Evolutionary conservation across 1,284 basidiomycete genomes (phyloP), one percentile per base, ranked within the genome.

Genomic region (Naganishia cerealis): DNA sequence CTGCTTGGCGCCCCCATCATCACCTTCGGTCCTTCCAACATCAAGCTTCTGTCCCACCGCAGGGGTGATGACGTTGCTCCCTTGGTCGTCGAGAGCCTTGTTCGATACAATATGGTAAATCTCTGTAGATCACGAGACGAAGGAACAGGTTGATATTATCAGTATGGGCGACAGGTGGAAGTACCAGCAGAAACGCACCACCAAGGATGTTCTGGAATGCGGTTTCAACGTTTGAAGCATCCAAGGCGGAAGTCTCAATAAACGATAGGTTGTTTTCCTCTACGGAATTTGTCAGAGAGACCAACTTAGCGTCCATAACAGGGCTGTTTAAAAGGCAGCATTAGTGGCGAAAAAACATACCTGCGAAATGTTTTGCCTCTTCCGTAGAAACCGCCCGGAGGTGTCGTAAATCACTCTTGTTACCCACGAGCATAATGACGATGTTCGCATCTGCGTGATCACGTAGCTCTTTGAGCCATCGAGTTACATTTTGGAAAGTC

Each of bases 241-340:
- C 95, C 86, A 99, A 88, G 80, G 96, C 95, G 75, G 96, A 99
- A 71, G 95, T 99, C 85, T 99, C 95, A 75, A 99, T 97, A 85
- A 95, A 95, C 67, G 90, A 93, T 72, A 97, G 82, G 55, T 88
- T 88, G 79, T 97, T 95, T 80, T 89, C 87, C 68, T 86, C 86
- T 87, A 50, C 21, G 13, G 5, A 21, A 39, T 57, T 40, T 13
- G 16, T 39, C n/a, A 2, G 29, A n/a, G 55, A 57, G 1, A 21
- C 6, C 24, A 40, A 36, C 73, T 18, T 16, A 40, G 24, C 54
- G 38, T 59, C 43, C 39, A 16, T 36, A 26, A 18, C 4, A 18
- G 13, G n/a, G 46, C 3, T 24, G 21, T 13, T n/a, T 3, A n/a
- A 7, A 24, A 50, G n/a, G n/a, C 46, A 24, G 46, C 21, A 50